phyloP scores from a whole-genome alignment of 1,284 basidiomycete genomes.

The Trametes polyzona region DNA sequence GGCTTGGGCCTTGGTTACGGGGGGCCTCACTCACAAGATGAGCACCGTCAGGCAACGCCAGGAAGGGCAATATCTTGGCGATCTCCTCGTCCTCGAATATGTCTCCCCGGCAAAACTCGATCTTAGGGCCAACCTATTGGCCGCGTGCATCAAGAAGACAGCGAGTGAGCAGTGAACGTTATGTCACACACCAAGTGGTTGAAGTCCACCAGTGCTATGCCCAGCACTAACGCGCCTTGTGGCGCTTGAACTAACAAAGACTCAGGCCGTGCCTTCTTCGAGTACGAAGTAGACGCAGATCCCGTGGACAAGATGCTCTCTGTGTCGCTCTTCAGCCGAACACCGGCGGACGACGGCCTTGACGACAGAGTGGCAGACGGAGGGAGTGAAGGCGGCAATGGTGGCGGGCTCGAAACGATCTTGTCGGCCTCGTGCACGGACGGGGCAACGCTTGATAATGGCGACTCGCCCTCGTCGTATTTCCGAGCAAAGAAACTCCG shows the following conservation, averaged over 20 bases:
- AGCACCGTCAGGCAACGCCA: conserved; percentile 97
- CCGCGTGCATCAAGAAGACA: conserved; percentile 15
- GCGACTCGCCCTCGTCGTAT: conserved; percentile 46
- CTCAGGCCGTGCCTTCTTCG: conserved; percentile 77
- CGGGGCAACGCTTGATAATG: conserved; percentile 53
- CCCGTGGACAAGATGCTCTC: conserved; percentile 66
- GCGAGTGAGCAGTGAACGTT: conserved; percentile 15
- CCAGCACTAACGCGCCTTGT: conserved; percentile 69
- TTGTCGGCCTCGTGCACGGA: conserved; percentile 51
- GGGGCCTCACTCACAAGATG: conserved; percentile 67
- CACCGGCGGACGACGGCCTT: conserved; percentile 25
- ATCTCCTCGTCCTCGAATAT: conserved; percentile 85
- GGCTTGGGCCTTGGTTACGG: not conserved
- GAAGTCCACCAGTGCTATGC: conserved; percentile 88
- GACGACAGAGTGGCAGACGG: conserved; percentile 24
- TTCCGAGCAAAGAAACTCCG: conserved; percentile 49
- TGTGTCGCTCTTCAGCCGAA: conserved; percentile 45
- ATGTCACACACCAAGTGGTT: conserved; percentile 74
- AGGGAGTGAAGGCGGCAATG: conserved; percentile 21
- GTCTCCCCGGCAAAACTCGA: conserved; percentile 78
- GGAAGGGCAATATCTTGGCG: conserved; percentile 86
- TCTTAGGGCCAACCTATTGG: conserved; percentile 82
- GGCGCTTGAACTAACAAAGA: conserved; percentile 66
- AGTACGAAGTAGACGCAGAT: conserved; percentile 60
- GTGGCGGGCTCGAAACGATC: conserved; percentile 18